A percentile compares a stretch with the other conserved stretches of the same genome.
phyloP scores from a whole-genome alignment of 1,284 basidiomycete genomes.

The Cutaneotrichosporon cavernicola region DNA sequence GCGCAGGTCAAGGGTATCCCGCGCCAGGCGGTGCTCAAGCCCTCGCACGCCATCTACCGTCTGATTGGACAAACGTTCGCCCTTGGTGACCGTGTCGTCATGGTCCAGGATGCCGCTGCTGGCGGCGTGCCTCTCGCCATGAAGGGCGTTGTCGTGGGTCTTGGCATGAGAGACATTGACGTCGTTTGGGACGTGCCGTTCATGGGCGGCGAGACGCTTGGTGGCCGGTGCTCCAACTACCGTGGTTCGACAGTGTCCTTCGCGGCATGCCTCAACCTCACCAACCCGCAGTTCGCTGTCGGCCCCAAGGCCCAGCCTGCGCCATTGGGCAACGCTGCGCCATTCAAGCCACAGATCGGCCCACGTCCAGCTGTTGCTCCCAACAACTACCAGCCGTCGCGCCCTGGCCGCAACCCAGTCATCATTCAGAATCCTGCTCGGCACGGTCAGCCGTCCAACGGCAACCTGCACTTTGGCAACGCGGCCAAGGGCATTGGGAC shows the following conservation, averaged over 20 bases:
- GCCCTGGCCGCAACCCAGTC: conserved; percentile 41
- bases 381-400: conserved; percentile 63
- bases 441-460: conserved; percentile 13
- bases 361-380: conserved; percentile 64
- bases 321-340: conserved; percentile 44
- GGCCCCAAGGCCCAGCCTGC: conserved; percentile 55
- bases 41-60: conserved; percentile 82
- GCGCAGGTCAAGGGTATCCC: conserved; percentile 88
- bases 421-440: conserved; percentile 60
- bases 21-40: conserved; percentile 91
- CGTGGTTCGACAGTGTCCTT: conserved; percentile 82
- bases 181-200: conserved; percentile 97
- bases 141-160: conserved; percentile 89
- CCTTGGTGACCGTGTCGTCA: conserved; percentile 92
- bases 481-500: conserved; percentile 45
- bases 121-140: conserved; percentile 89
- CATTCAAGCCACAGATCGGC: conserved; percentile 68
- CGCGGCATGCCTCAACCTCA: conserved; percentile 79
- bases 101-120: conserved; percentile 79
- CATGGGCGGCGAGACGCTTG: conserved; percentile 84
- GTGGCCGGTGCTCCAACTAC: conserved; percentile 87
- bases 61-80: conserved; percentile 86
- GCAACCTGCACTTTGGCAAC: conserved; percentile 43
- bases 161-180: conserved; percentile 83
- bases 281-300: conserved; percentile 73